Evolutionary conservation across 75 land plant species (phyloP), one percentile per base, ranked within the genome.

Genomic region (Pinus tabuliformis): DNA sequence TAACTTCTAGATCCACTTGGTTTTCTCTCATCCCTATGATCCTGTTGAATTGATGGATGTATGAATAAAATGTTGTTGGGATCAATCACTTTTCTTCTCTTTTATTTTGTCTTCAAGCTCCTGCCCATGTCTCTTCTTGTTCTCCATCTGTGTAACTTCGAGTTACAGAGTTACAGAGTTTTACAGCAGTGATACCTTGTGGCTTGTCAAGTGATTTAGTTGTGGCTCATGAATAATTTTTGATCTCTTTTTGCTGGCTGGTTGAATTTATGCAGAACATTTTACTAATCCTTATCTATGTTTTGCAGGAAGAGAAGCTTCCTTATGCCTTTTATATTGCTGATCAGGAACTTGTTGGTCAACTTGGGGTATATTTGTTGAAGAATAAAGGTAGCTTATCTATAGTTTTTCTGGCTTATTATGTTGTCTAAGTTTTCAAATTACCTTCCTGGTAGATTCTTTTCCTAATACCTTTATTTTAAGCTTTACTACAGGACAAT

Each of bases 241-340:
- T 26, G 17, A 52, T 20, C n/a, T 20, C 18, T 26, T 11, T 73
- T 9, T 24, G 58, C 18, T 61, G 11, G 26, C 8, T 24, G 21
- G n/a, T 73, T 6, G 13, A 68, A 68, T 21, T 39, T 21, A 3
- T 20, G 49, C n/a, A 20, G 54, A 39, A 8, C 42, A 18, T 42
- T 37, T 68, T 3, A 20, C 72, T 68, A n/a, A 68, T 1, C 52
- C 42, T 39, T 56, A 14, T 73, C 73, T 21, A 57, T 76, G 49
- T 61, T 75, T 42, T 59, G n/a, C 76, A 97, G 99, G 99, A 97
- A 78, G 99, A 97, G 78, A 92, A 82, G 74, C 59, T 97, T 70
- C 98, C 99, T 4, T 97, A 95, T 84, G 91, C 98, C 57, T 97
- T 97, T 60, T 97, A 95, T 66, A 88, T 97, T 63, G 83, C 91